A percentile compares a stretch with the other conserved stretches of the same genome.
Evolutionary conservation across 495 filamentous ascomycete species (phyloP).

Genomic region (Corynascus novoguineensis): DNA sequence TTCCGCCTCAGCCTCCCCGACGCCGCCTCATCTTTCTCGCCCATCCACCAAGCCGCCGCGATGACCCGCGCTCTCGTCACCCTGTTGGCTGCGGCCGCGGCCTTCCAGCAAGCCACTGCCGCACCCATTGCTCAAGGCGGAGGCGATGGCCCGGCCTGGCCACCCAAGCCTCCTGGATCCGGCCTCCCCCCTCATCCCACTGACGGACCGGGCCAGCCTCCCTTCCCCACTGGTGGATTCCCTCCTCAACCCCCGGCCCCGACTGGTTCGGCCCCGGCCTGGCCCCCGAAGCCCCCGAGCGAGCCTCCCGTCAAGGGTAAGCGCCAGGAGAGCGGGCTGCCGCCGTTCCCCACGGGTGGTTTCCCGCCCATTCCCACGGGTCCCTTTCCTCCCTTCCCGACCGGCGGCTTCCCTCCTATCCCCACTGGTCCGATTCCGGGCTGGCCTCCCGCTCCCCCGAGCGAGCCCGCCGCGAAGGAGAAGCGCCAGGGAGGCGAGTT

Average conservation of each 20-base stretch:
- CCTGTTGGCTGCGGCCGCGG: constrained; percentile 17
- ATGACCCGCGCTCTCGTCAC: constrained; percentile 21
- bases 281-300: not conserved
- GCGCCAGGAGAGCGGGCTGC: not conserved
- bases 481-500: not conserved
- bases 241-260: constrained; percentile 3
- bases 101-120: constrained; percentile 15
- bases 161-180: not conserved
- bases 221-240: not conserved
- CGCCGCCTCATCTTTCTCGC: not conserved
- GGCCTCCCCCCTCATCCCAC: not conserved
- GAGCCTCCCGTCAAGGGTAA: not conserved
- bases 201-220: not conserved
- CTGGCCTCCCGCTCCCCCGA: not conserved
- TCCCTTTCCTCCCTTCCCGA: not conserved
- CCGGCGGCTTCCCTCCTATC: not conserved
- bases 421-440: not conserved
- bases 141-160: not conserved
- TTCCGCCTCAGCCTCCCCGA: not conserved
- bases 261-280: not conserved
- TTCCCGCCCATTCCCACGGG: not conserved
- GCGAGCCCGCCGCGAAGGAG: not conserved
- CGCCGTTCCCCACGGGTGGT: not conserved
- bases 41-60: not conserved
- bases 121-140: constrained; percentile 17